These are phyloP conservation scores for Leishmania gerbilli DNA, from an alignment of 208 protist genomes.

Conservation along the genomic window DNA sequence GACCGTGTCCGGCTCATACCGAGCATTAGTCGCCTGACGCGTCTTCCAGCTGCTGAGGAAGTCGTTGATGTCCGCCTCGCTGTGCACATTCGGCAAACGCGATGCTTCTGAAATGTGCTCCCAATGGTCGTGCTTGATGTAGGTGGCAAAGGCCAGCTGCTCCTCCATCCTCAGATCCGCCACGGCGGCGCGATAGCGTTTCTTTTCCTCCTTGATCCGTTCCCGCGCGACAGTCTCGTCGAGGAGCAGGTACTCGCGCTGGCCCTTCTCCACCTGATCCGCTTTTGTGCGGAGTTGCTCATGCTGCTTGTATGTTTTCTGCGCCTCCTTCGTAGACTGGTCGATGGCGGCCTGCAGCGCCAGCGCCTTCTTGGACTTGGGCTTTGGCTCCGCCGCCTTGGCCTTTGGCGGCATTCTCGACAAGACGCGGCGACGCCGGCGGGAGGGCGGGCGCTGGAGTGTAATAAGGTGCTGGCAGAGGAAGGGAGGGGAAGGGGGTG, in stretches of 20 bases:
- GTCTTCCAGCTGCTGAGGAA: constrained; percentile 88
- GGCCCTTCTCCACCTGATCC: constrained; percentile 61
- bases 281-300: constrained; percentile 58
- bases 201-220: constrained; percentile 59
- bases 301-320: constrained; percentile 85
- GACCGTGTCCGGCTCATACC: constrained; percentile 28
- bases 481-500: background rate
- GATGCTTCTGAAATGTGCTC: constrained; percentile 61
- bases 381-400: constrained; percentile 45
- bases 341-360: constrained; percentile 58
- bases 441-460: background rate
- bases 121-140: constrained; percentile 84
- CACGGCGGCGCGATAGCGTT: constrained; percentile 39
- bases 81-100: constrained; percentile 77
- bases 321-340: constrained; percentile 53
- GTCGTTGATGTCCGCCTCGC: constrained; percentile 87
- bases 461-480: background rate
- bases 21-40: constrained; percentile 38
- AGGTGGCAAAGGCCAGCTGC: constrained; percentile 69
- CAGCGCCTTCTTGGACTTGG: constrained; percentile 53
- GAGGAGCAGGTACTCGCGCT: constrained; percentile 51
- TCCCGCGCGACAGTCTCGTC: constrained; percentile 58
- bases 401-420: constrained; percentile 46
- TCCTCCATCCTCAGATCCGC: constrained; percentile 48
- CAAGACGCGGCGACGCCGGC: background rate